Evolutionary conservation across 1,284 basidiomycete species (phyloP).

Genomic region (Ustilago bromivora): DNA sequence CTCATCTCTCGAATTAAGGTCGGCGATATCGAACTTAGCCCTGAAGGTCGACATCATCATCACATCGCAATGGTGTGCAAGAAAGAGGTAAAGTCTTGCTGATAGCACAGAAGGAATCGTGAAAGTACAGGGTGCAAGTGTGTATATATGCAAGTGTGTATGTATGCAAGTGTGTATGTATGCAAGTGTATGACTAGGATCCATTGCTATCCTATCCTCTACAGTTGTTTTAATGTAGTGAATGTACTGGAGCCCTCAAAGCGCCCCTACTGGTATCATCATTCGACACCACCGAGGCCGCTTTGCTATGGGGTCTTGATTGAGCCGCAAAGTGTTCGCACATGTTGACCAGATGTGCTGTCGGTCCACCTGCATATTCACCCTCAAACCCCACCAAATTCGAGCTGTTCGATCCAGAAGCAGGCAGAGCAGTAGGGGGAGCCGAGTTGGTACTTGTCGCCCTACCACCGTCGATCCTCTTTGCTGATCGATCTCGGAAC

Average conservation of each 20-base stretch:
- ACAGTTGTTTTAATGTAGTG: constrained; percentile 23
- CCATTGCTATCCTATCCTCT: background rate
- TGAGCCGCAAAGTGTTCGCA: constrained; percentile 47
- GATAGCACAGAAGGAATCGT: background rate
- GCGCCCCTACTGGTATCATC: constrained; percentile 36
- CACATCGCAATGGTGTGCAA: background rate
- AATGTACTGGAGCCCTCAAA: constrained; percentile 46
- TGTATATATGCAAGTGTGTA: background rate
- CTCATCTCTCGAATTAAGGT: background rate
- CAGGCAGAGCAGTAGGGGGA: constrained; percentile 28
- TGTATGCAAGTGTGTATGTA: background rate
- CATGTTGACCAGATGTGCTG: constrained; percentile 41
- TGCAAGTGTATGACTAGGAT: background rate
- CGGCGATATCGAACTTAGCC: background rate
- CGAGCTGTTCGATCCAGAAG: constrained; percentile 1
- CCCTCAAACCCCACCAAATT: constrained; percentile 12
- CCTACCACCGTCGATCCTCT: constrained; percentile 47
- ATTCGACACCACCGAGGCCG: constrained; percentile 33
- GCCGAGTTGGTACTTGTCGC: constrained; percentile 51
- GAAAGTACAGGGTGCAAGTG: background rate
- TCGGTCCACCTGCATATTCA: constrained; percentile 8
- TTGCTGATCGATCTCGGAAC: constrained; percentile 46
- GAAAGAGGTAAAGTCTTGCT: background rate
- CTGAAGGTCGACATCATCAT: background rate
- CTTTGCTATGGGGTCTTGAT: constrained; percentile 40